Base-by-base conservation (phyloP, 2,329 filamentous ascomycete species). In the Grosmannia serpens region DNA sequence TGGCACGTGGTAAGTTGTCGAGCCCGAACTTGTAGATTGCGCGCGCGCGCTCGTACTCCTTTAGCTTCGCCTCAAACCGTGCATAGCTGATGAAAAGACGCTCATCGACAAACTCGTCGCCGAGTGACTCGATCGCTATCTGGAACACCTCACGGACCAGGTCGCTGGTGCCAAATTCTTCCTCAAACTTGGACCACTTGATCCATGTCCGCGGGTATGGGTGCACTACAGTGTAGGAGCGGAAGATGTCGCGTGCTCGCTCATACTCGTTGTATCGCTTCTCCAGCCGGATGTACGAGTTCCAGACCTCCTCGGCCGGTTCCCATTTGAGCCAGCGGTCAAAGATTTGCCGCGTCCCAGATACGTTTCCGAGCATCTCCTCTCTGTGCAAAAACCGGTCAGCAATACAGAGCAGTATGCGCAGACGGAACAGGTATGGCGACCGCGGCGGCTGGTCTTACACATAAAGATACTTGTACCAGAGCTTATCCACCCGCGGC, bases 301-400 rank as follows among this genome's bases (percentile, higher is more conserved):
- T 86, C 94, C 94, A 99, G 0, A 92, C 94, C 50, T 88, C 86
- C 79, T 97, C 92, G 65, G 96, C 91, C 0, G 94, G 94, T 70
- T 96, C 90, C 94, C 94, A 99, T 62, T 88, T 86, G 87, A 99
- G 92, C 94, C 94, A 99, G 52, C 94, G 81, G 74, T 99, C 94
- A 70, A 97, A 99, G 0, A 97, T 89, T 66, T 96, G 89, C 60
- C 94, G 80, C 3, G 91, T 95, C 41, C 92, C 94, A 3, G 91
- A 85, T 54, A 99, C 86, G 67, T 99, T 96, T 8, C 91, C 91
- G 58, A 99, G 80, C 74, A 92, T 97, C 79, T 99, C 94, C 75
- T 97, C 92, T 87, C 62, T 63, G 33, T 38, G 8, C 6, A 17
- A n/a, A n/a, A 49, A 5, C 6, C 96, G 95, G 44, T 58, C n/a